phyloP scores from a whole-genome alignment of 2,329 filamentous ascomycete species.

The Lasiodiplodia sp. region DNA sequence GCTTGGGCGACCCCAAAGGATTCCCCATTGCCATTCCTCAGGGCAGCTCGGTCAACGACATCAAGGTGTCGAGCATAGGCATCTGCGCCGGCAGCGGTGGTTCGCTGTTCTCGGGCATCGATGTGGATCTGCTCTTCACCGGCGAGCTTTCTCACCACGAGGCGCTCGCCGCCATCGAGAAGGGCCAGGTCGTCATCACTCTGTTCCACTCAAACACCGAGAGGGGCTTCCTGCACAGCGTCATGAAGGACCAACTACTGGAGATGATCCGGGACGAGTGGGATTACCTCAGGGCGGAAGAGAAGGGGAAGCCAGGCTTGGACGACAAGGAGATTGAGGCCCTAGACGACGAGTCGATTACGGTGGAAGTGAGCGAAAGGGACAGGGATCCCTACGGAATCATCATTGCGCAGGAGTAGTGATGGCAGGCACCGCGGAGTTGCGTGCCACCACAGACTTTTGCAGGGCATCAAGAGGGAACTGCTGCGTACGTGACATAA shows the following conservation, averaged over 20 bases:
- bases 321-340: slow-evolving; percentile 54
- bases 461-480: background rate
- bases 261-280: slow-evolving; percentile 65
- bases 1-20: slow-evolving; percentile 71
- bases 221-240: slow-evolving; percentile 76
- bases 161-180: slow-evolving; percentile 83
- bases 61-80: slow-evolving; percentile 72
- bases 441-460: background rate
- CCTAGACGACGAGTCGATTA: slow-evolving; percentile 61
- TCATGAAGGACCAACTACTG: slow-evolving; percentile 72
- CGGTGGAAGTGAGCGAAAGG: slow-evolving; percentile 76
- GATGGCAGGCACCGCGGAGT: background rate
- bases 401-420: slow-evolving; percentile 50
- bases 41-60: slow-evolving; percentile 59
- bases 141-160: slow-evolving; percentile 95
- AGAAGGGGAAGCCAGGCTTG: slow-evolving; percentile 43
- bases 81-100: slow-evolving; percentile 91
- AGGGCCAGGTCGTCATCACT: slow-evolving; percentile 80
- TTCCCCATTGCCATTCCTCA: slow-evolving; percentile 71
- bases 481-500: background rate
- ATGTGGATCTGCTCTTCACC: slow-evolving; percentile 84
- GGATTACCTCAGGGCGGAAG: slow-evolving; percentile 55
- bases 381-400: slow-evolving; percentile 92
- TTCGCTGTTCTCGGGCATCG: slow-evolving; percentile 71
- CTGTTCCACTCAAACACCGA: slow-evolving; percentile 96